Evolutionary conservation across 352 stramenopile species (phyloP), one percentile per base, ranked within the genome.

Genomic region (Phytophthora ramorum): DNA sequence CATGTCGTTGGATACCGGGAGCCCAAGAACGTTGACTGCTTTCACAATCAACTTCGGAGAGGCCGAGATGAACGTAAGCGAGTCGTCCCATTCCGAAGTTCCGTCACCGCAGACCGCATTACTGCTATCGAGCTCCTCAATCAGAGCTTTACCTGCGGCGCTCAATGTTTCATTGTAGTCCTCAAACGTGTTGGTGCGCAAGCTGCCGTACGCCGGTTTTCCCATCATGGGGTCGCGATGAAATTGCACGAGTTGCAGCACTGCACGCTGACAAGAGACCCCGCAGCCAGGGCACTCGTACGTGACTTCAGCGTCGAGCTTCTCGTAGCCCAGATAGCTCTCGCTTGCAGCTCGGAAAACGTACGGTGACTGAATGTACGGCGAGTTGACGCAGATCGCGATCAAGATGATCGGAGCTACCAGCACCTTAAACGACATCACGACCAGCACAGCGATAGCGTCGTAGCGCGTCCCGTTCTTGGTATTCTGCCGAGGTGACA

Each of bases 341-440:
- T 78, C 69, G 63, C 50, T 69, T 0, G 65, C 54, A 22, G 69
- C 55, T 13, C 69, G 69, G 28, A 78, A 78, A 41, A 78, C 64
- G 56, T 78, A 78, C 26, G 69, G 69, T 6, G 59, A 73, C 51
- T 75, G 63, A 47, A 78, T 49, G 50, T 78, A 78, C 17, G 58
- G 59, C 2, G 69, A 75, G 22, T 78, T 78, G 40, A 71, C 40
- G 35, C 69, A 78, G 44, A 78, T 75, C 8, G 59, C 55, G 0
- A 78, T 51, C 38, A 78, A 40, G 43, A 78, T 75, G 44, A 78
- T 67, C 40, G 69, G 69, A 0, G 69, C 69, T 17, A 78, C 45
- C 12, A 78, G 56, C 40, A 78, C 69, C 55, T 78, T 78, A 56
- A 78, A 71, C 16, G 65, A 72, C 69, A 78, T 78, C 16, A 78